Base-by-base conservation (phyloP, 1,139 yeast genomes). In the Blastobotrys apis region DNA sequence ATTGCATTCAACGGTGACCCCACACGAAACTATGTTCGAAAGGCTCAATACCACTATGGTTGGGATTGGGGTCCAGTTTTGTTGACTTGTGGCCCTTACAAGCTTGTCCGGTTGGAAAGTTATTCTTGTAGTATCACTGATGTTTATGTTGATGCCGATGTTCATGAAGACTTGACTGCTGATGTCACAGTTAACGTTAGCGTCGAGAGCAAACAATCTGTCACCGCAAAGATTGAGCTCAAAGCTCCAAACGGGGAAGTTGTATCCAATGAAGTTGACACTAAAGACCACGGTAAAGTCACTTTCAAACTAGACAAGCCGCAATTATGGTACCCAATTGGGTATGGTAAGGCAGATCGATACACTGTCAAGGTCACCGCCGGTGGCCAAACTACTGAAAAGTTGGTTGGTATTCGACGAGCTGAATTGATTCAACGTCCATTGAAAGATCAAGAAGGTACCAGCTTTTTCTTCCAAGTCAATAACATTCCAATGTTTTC, bases 11-110 rank as follows among this genome's bases (percentile, higher is more conserved):
- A 70, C 53, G 77, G 76, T 2, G 75, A 71, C 37, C 44, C 66
- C 5, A 56, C 65, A 33, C 59, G 80, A 34, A 58, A 71, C 35
- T 68, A 72, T 45, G 68, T 71, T 8, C 60, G 80, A 49, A 75
- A 75, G 54, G 76, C 80, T 0, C 80, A 74, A 54, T 75, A 74
- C 53, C 78, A 75, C 48, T 75, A 65, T 54, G 80, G 80, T 2
- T 75, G 80, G 80, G 80, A 75, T 56, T 75, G 80, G 80, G 79
- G 79, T 33, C 80, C 78, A 5, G 56, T 64, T 1, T 54, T 74
- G 39, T 60, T 72, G 54, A 67, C 74, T 13, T 71, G 75, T 55
- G 79, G 79, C 4, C 75, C 75, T 9, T 73, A 63, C 53, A 63
- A 63, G 47, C 75, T 74, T 0, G 64, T 74, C 1, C 59, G 55